Percentiles rank a stretch among this genome's conserved stretches.
Evolutionary conservation across 371 early-diverging fungal species (phyloP).

Genomic region (Apophysomyces ossiformis): DNA sequence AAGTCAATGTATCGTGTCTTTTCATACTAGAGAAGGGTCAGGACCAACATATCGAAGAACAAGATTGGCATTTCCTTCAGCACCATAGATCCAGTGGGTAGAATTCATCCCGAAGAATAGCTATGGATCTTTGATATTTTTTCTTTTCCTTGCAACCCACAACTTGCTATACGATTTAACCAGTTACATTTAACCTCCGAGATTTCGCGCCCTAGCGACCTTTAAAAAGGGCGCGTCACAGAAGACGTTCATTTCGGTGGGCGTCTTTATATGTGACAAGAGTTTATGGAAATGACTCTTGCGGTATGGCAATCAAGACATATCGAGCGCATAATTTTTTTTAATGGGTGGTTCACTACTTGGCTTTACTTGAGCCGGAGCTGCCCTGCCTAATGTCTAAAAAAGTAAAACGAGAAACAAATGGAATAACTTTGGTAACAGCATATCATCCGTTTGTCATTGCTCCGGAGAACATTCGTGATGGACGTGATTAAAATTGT

Average conservation of each 20-base stretch:
- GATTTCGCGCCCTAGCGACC: not conserved
- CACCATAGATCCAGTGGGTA: conserved; percentile 44
- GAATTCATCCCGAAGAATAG: not conserved
- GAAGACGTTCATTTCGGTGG: conserved; percentile 16
- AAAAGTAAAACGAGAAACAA: conserved; percentile 10
- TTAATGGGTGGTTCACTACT: conserved; percentile 30
- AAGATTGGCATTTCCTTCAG: conserved; percentile 57
- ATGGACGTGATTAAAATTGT: not conserved
- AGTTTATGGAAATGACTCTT: conserved; percentile 39
- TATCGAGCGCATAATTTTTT: conserved; percentile 66
- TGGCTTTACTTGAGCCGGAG: conserved; percentile 57
- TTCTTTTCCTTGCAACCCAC: conserved; percentile 10
- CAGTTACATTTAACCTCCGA: conserved; percentile 1
- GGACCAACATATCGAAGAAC: conserved; percentile 42
- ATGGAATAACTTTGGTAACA: not conserved
- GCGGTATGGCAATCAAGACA: conserved; percentile 66
- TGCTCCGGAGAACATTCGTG: not conserved
- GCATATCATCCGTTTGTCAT: too few species aligned
- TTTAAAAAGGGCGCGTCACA: conserved; percentile 57
- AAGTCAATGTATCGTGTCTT: not conserved
- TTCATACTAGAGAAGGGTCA: conserved; percentile 31
- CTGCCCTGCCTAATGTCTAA: conserved; percentile 23
- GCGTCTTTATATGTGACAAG: conserved; percentile 37
- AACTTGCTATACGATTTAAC: not conserved
- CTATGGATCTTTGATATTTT: too few species aligned